Base-by-base conservation (phyloP, 306 rosid species). In the Sophora flavescens region DNA sequence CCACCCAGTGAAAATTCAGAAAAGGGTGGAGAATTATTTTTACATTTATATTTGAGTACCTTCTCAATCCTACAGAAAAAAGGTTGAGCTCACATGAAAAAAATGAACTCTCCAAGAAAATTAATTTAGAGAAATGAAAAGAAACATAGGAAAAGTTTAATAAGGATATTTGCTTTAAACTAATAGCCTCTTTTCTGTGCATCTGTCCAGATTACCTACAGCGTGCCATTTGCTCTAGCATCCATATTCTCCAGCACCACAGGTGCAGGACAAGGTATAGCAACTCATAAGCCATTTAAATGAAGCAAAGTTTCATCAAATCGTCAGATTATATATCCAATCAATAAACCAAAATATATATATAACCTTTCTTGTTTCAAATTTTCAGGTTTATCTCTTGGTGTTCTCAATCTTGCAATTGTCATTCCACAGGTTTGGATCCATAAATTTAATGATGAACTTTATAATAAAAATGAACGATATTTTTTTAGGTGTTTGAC, bases 231-330 rank as follows among this genome's bases (percentile, higher is more conserved):
- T 53, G 97, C 96, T 11, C 47, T 94, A 17, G 96, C 97, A 6
- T 94, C 98, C 2, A 94, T 94, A 60, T 91, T 85, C 66, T 91
- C 88, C 22, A 80, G 63, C 59, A 9, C 63, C 0, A 18, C 93
- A 2, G 91, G 91, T 16, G 95, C 93, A 4, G 98, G 97, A 6
- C 95, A 91, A 90, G 98, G 98, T 91, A 80, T 5, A 2, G 6
- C 15, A 5, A 39, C 17, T 0, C n/a, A 8, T 35, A 41, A 47
- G 14, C 3, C 10, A 33, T 9, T 77, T 10, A 42, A 32, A n/a
- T 30, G 13, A 13, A 67, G 2, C 45, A 26, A 3, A 30, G 32
- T 47, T 30, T 17, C 41, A 5, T 22, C 15, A 6, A 22, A 71
- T 8, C 8, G 3, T 1, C 28, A 2, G 39, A 14, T 72, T 15